Percentiles rank a stretch among this genome's conserved stretches.
Conservation (phyloP, 805 yeast genomes). For the Hanseniaspora hatyaiensis region DNA sequence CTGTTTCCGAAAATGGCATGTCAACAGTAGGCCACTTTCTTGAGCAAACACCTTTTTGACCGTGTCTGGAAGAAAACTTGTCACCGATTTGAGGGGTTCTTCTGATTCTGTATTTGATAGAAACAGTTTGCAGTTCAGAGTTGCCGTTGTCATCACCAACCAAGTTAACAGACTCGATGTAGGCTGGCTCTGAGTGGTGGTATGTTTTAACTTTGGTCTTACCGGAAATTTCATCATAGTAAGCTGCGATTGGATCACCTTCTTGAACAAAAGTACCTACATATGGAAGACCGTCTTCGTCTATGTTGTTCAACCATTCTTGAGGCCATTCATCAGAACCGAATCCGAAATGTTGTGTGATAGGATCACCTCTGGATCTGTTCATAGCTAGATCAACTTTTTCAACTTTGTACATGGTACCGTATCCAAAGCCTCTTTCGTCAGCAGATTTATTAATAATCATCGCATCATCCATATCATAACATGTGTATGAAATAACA, state of each 20-base stretch:
- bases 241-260: conserved; percentile 93
- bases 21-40: conserved; percentile 96
- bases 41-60: conserved; percentile 97
- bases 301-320: conserved; percentile 77
- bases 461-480: conserved; percentile 99
- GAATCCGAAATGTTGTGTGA: conserved; percentile 86
- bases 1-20: conserved; percentile 93
- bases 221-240: conserved; percentile 79
- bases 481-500: conserved; percentile 95
- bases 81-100: conserved; percentile 94
- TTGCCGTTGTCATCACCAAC: conserved; percentile 60
- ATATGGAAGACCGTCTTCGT: conserved; percentile 83
- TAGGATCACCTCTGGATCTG: conserved; percentile 86
- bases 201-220: conserved; percentile 85
- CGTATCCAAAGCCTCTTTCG: conserved; percentile 96
- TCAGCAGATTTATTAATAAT: conserved; percentile 93
- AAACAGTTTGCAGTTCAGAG: conserved; percentile 64
- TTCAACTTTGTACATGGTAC: conserved; percentile 91
- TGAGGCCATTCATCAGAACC: conserved; percentile 90
- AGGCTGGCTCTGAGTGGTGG: conserved; percentile 89
- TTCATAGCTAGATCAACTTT: conserved; percentile 68
- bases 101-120: conserved; percentile 81
- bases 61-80: conserved; percentile 94
- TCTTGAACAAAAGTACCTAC: conserved; percentile 81
- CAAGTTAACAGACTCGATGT: conserved; percentile 86